These are phyloP conservation scores for Pichiaceae sp. DNA, from an alignment of 1,139 yeast species.

Conservation along the genomic window DNA sequence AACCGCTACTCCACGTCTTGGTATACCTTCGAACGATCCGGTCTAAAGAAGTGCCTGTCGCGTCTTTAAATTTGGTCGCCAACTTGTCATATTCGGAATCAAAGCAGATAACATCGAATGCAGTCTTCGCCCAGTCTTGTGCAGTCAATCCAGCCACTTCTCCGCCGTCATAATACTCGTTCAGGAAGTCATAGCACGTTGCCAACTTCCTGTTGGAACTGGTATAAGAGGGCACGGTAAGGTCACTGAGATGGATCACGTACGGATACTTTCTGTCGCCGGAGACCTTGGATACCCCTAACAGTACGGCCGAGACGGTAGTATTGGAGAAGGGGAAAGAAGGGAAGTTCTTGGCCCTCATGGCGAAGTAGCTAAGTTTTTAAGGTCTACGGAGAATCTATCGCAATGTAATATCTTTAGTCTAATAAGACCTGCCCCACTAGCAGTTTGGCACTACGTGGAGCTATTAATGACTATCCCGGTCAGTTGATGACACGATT, in stretches of 20 bases:
- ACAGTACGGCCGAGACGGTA: constrained; percentile 3
- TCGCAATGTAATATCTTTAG: not conserved
- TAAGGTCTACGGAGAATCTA: too few relatives aligned
- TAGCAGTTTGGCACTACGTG: too few relatives aligned
- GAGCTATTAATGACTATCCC: not conserved
- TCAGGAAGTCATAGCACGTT: constrained; percentile 1
- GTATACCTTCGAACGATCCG: not conserved
- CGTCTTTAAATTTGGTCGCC: not conserved
- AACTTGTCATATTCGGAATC: not conserved
- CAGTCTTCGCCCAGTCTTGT: too few relatives aligned
- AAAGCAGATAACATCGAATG: too few relatives aligned
- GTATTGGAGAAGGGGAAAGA: constrained; percentile 1
- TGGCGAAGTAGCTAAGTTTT: too few relatives aligned
- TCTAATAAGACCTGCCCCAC: too few relatives aligned
- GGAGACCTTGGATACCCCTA: constrained; percentile 10
- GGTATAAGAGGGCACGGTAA: constrained; percentile 4
- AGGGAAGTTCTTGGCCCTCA: too few relatives aligned
- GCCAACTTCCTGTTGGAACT: constrained; percentile 1
- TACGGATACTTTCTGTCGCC: constrained; percentile 5
- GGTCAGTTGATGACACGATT: not conserved
- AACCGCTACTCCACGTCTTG: too few relatives aligned
- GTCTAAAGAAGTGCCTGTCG: not conserved
- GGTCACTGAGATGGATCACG: constrained; percentile 11
- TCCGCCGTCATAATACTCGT: not conserved
- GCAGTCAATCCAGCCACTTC: too few relatives aligned